Conservation (phyloP, 768 basidiomycete genomes). For the Mrakia hoshinonis region DNA sequence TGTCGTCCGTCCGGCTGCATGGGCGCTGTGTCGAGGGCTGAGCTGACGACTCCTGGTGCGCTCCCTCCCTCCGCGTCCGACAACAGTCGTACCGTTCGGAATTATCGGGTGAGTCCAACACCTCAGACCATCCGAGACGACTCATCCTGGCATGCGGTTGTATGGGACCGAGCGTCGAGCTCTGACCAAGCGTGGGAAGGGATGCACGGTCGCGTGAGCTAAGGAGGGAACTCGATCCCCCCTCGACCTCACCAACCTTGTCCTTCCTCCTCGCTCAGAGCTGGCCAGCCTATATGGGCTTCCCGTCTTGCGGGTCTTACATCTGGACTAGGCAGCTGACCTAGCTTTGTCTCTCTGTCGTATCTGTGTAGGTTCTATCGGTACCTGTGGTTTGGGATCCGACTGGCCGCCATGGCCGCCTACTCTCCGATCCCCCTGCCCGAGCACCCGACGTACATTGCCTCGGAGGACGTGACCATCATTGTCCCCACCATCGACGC, state of each 20-base stretch:
- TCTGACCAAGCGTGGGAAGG: background rate
- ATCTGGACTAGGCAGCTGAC: slow-evolving; percentile 21
- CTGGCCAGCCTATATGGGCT: slow-evolving; percentile 11
- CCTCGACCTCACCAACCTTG: too few relatives aligned
- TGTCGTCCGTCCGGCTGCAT: too few relatives aligned
- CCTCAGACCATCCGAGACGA: slow-evolving; percentile 8
- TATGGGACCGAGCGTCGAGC: background rate
- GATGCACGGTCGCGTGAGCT: slow-evolving; percentile 74
- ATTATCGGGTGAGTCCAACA: slow-evolving; percentile 38
- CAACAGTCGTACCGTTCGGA: slow-evolving; percentile 51
- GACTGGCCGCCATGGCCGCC: slow-evolving; percentile 63
- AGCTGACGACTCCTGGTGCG: background rate
- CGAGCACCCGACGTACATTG: slow-evolving; percentile 79
- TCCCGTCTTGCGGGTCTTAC: background rate
- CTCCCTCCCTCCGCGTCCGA: slow-evolving; percentile 5
- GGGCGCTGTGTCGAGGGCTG: background rate
- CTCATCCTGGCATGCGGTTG: too few relatives aligned
- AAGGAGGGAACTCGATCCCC: background rate
- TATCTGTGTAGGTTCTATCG: slow-evolving; percentile 64
- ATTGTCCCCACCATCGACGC: slow-evolving; percentile 95
- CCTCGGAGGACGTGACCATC: slow-evolving; percentile 88
- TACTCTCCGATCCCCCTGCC: slow-evolving; percentile 86
- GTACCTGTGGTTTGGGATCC: slow-evolving; percentile 86
- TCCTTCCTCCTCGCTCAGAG: background rate
- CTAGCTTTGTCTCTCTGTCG: too few relatives aligned